Conservation (phyloP, 2,329 filamentous ascomycete genomes). For the Penicillium sp. region DNA sequence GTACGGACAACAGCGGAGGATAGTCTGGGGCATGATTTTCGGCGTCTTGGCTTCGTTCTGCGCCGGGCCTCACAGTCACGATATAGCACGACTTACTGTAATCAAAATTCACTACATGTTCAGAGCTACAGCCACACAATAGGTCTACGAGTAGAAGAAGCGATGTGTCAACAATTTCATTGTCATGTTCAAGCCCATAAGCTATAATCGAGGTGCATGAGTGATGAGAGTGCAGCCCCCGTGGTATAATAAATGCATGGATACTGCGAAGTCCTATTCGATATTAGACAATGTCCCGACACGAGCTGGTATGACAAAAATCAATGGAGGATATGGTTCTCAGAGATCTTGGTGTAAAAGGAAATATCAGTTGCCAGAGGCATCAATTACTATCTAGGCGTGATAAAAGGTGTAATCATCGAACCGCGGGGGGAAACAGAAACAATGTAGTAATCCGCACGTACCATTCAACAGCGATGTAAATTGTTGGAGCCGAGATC, state of each 20-base stretch:
- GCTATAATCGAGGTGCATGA: too few relatives aligned
- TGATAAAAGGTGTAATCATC: conserved; percentile 62
- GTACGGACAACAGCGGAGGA: conserved; percentile 1
- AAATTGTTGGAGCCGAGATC: background rate
- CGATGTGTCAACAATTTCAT: background rate
- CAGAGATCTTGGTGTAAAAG: conserved; percentile 68
- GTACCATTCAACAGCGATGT: conserved; percentile 19
- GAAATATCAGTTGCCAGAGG: conserved; percentile 56
- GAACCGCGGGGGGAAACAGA: conserved; percentile 40
- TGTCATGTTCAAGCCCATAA: conserved; percentile 5
- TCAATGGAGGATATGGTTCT: conserved; percentile 42
- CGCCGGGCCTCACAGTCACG: conserved; percentile 16
- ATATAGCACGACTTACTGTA: conserved; percentile 30
- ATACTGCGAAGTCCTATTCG: background rate
- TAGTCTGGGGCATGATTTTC: conserved; percentile 6
- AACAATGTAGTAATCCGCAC: conserved; percentile 15
- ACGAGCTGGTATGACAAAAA: conserved; percentile 12
- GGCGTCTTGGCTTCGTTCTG: conserved; percentile 4
- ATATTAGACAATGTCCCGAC: conserved; percentile 24
- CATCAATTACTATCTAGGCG: conserved; percentile 69
- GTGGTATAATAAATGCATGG: too few relatives aligned
- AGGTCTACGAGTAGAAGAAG: too few relatives aligned
- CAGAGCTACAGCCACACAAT: too few relatives aligned
- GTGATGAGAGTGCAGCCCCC: background rate
- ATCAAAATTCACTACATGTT: conserved; percentile 21